Conservation (phyloP, 2,329 filamentous ascomycete genomes). For the Colletotrichum nymphaeae region DNA sequence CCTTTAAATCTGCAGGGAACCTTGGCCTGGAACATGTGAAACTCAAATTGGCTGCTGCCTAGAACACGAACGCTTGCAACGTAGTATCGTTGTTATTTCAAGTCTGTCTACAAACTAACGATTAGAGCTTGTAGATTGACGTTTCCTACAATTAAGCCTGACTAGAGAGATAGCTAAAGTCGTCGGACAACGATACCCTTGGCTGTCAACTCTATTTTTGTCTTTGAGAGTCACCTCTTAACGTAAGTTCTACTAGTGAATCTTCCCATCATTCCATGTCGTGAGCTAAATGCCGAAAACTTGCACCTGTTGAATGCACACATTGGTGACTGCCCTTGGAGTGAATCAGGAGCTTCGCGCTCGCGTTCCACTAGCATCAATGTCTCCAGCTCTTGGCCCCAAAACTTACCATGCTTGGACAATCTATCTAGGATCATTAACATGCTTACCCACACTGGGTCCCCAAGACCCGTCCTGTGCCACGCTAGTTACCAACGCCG, state of each 20-base stretch:
- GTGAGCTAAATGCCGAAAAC: background rate
- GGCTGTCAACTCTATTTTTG: background rate
- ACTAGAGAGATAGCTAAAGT: background rate
- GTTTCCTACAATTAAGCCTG: background rate
- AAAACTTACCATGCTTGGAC: background rate
- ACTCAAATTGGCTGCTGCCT: background rate
- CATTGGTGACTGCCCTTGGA: background rate
- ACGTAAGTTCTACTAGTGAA: too few species aligned
- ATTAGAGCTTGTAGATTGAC: background rate
- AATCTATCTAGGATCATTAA: background rate
- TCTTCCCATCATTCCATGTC: too few species aligned
- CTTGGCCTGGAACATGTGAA: background rate
- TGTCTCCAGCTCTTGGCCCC: background rate
- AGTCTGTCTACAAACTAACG: background rate
- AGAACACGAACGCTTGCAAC: background rate
- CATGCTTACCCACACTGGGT: background rate
- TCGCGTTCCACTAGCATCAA: background rate
- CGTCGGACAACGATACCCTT: background rate
- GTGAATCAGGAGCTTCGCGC: background rate
- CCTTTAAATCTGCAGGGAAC: background rate
- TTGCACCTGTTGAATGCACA: background rate
- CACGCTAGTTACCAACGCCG: background rate
- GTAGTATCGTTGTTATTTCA: background rate
- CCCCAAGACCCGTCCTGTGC: background rate
- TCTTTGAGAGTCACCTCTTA: background rate